Evolutionary conservation across 768 basidiomycete genomes (phyloP), one percentile per base, ranked within the genome.

Genomic region (Tricholoma matsutake): DNA sequence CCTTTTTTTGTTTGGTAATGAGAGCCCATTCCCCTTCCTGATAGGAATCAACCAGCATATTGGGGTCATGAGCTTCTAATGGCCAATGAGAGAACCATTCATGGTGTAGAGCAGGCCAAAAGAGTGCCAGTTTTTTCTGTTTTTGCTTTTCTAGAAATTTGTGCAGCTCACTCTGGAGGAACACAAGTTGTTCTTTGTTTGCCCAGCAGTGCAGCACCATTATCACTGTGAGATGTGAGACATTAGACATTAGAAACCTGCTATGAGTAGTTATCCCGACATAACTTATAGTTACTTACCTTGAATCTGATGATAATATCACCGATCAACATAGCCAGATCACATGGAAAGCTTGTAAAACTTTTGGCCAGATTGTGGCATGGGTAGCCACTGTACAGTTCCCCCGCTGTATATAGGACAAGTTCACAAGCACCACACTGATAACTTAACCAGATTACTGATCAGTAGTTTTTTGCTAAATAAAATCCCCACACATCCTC

Each of bases 71-170:
- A 4, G n/a, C 31, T 53, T 25, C 22, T 25, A 25, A 25, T 3
- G 56, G 56, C 56, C 56, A 56, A 0, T n/a, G 39, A 29, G 56
- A n/a, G 14, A 56, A 56, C 56, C 56, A 56, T 2, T 16, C 14
- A 56, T 11, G 9, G 43, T 56, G 14, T 18, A 56, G 14, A 39
- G 37, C 13, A 18, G 22, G 39, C 56, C 56, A 56, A n/a, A 56
- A 56, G 2, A 41, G 8, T 16, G 39, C 6, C 7, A 56, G 5
- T 41, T 56, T 56, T 16, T 56, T 56, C 56, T 22, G 4, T 16
- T 43, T 56, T 9, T 56, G 56, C 28, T 41, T 29, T 45, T 56
- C 56, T 22, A 39, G 22, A 39, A 43, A 56, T 29, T 56, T 22
- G 11, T 39, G 1, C 1, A 39, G 35, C 4, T 39, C 22, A 5